Evolutionary conservation across 106 monocot genomes (phyloP).

Genomic region (Xerophyta viscosa): DNA sequence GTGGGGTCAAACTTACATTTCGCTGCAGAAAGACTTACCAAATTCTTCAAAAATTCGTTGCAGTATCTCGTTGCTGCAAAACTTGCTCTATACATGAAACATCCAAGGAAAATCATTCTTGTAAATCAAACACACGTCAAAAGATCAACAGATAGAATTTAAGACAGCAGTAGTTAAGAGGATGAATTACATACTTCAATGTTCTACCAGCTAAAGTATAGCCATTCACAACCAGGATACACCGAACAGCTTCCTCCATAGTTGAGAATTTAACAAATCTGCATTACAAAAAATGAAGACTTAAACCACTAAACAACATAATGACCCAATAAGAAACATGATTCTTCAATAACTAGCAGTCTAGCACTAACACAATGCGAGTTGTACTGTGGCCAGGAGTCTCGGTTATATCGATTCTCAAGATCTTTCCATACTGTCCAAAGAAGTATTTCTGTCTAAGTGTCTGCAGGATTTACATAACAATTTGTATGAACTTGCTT

Average conservation of each 20-base stretch:
- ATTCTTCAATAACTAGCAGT: no score
- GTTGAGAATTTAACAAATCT: constrained; percentile 50
- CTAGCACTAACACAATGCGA: constrained; percentile 4
- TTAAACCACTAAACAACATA: no score
- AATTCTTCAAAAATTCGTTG: constrained; percentile 26
- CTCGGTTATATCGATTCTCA: constrained; percentile 11
- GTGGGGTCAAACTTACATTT: no score
- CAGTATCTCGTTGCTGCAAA: constrained; percentile 49
- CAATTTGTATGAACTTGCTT: no score
- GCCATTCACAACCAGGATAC: constrained; percentile 39
- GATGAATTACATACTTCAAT: constrained; percentile 32
- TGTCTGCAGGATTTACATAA: no score
- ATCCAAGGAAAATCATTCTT: neutral
- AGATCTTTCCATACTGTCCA: constrained; percentile 47
- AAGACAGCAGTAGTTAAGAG: neutral
- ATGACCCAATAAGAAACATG: no score
- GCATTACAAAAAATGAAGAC: neutral
- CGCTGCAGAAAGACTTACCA: no score
- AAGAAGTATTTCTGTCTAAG: constrained; percentile 35
- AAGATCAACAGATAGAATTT: no score
- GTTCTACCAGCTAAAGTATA: constrained; percentile 31
- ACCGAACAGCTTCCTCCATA: constrained; percentile 39
- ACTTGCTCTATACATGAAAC: constrained; percentile 24
- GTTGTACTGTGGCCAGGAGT: neutral
- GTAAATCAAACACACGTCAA: no score